Base-by-base conservation (phyloP, 1,284 basidiomycete species). In the Cystobasidium sp. region DNA sequence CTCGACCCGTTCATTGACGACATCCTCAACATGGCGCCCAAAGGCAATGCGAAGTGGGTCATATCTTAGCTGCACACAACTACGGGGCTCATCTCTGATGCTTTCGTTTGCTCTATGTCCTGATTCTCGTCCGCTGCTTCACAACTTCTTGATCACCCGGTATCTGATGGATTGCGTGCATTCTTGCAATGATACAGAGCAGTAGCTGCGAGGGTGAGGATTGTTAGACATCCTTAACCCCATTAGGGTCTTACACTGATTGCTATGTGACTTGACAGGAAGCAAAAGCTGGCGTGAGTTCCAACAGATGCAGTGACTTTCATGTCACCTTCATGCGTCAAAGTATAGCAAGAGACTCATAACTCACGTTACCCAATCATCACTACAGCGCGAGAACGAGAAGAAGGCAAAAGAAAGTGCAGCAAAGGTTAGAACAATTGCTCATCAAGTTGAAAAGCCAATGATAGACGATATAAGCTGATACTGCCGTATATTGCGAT, bases 11-110 rank as follows among this genome's bases (percentile, higher is more conserved):
- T 41, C 39, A 10, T 31, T 43, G 46, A 12, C 46, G n/a, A 31
- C 22, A 55, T 49, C 0, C 43, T 53, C 47, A 52, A 66, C 24
- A 73, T 73, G 70, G 70, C 70, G 53, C 70, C 70, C 9, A 73
- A 73, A 46, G 70, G 70, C 20, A 73, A 73, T 43, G 63, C 70
- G 18, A 73, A 73, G 70, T 73, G 43, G 9, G 70, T 58, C n/a
- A 16, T 22, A 41, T 8, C 31, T 7, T 6, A 16, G 5, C 16
- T 22, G 31, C 39, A 51, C n/a, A 41, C 1, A 18, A 47, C 61
- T n/a, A 22, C 7, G 20, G 8, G 49, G 52, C 46, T 7, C 8
- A 24, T 6, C 10, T 9, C 61, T 47, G 43, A 63, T 14, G 31
- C 20, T 37, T 24, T 22, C 31, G 47, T 20, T 22, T 69, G 12